These are phyloP conservation scores for Saccharomycodes ludwigii DNA, from an alignment of 805 yeast genomes.

Conservation along the genomic window DNA sequence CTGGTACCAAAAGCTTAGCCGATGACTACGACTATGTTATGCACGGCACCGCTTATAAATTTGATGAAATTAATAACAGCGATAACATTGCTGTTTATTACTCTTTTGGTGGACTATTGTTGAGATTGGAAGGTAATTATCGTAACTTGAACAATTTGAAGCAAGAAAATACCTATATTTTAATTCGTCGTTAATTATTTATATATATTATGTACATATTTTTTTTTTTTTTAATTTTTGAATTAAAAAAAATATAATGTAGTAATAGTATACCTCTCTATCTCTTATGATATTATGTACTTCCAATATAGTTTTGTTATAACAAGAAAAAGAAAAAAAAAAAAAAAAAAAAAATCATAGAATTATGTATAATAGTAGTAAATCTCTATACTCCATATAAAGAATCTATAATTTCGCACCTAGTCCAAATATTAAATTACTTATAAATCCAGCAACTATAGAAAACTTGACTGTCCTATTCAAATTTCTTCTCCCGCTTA, in stretches of 20 bases:
- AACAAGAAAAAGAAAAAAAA: not conserved
- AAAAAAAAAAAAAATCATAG: not conserved
- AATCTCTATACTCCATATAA: not conserved
- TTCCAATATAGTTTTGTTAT: not conserved
- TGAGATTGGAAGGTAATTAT: constrained; percentile 92
- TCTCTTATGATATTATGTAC: not conserved
- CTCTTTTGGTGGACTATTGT: constrained; percentile 88
- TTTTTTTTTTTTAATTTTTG: no score
- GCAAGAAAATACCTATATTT: constrained; percentile 85
- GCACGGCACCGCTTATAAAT: constrained; percentile 96
- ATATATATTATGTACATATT: no score
- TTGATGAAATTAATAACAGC: constrained; percentile 58
- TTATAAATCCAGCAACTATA: constrained; percentile 54
- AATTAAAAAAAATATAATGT: no score
- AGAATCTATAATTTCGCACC: constrained; percentile 4
- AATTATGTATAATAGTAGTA: constrained; percentile 5
- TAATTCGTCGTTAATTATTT: constrained; percentile 59
- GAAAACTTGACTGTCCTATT: no score
- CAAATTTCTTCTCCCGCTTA: constrained; percentile 45
- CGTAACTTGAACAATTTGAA: constrained; percentile 78
- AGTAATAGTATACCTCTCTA: no score
- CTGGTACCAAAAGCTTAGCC: constrained; percentile 75
- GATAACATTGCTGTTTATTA: constrained; percentile 78
- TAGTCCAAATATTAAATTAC: constrained; percentile 58
- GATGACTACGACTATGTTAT: constrained; percentile 97